These are phyloP conservation scores for Paraphoma sp. DNA, from an alignment of 2,329 filamentous ascomycete species.

Conservation along the genomic window DNA sequence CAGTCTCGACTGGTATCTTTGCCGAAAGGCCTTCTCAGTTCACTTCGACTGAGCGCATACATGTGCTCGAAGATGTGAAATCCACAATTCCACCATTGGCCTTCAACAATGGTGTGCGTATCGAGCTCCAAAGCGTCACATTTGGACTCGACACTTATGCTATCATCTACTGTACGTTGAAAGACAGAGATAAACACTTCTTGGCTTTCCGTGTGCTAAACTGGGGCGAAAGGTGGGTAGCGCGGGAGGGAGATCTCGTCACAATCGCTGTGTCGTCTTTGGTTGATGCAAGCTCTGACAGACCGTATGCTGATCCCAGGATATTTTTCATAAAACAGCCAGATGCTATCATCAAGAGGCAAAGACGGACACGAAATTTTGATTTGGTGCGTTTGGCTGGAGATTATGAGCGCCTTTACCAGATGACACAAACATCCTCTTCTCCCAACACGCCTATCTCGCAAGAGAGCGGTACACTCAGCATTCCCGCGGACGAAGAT, in stretches of 20 bases:
- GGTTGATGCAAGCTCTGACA: neutral
- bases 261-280: neutral
- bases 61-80: neutral
- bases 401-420: too few species aligned
- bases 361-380: too few species aligned
- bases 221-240: neutral
- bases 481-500: too few species aligned
- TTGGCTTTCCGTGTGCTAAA: neutral
- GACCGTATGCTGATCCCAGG: neutral
- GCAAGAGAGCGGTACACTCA: too few species aligned
- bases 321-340: neutral
- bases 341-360: neutral
- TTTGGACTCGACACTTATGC: neutral
- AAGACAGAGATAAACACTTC: neutral
- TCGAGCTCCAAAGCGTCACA: neutral
- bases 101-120: slow-evolving; percentile 1
- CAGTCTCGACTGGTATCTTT: neutral
- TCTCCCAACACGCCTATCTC: too few species aligned
- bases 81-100: neutral
- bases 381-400: too few species aligned
- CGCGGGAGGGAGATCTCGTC: neutral
- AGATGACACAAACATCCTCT: too few species aligned
- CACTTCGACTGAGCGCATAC: neutral
- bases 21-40: neutral
- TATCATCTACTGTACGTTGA: neutral